Evolutionary conservation across 495 filamentous ascomycete species (phyloP).

Genomic region (Chaetomium fimeti): DNA sequence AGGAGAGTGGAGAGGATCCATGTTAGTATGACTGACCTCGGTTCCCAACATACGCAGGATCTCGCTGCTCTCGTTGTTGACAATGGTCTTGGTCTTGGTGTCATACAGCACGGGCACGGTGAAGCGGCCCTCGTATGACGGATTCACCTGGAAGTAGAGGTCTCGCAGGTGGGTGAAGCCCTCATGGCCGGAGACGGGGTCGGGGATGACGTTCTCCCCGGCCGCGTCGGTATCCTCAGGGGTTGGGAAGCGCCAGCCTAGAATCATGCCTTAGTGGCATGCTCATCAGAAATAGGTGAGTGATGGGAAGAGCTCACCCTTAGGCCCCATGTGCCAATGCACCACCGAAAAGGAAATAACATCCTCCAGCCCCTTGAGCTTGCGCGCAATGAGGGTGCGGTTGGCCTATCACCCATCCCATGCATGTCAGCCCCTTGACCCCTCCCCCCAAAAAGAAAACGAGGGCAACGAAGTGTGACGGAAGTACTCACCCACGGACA

Average conservation of each 20-base stretch:
- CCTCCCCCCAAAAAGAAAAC: too few relatives aligned
- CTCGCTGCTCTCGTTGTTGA: conserved; percentile 83
- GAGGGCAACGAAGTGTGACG: too few relatives aligned
- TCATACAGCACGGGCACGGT: conserved; percentile 82
- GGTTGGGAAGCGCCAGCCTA: conserved; percentile 81
- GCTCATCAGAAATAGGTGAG: neutral
- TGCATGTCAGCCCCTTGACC: neutral
- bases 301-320: conserved; percentile 34
- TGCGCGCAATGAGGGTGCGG: conserved; percentile 68
- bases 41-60: conserved; percentile 71
- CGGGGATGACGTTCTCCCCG: conserved; percentile 47
- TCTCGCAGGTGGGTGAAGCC: conserved; percentile 60
- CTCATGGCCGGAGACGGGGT: conserved; percentile 65
- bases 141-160: conserved; percentile 68
- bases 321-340: conserved; percentile 63
- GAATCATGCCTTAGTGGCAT: neutral
- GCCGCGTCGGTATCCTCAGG: conserved; percentile 58
- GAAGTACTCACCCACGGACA: conserved; percentile 68
- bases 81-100: conserved; percentile 66
- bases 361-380: conserved; percentile 76
- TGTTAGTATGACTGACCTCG: conserved; percentile 29
- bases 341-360: conserved; percentile 68
- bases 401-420: conserved; percentile 49
- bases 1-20: neutral
- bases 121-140: conserved; percentile 68